Conservation (phyloP, 2,329 filamentous ascomycete species). For the Microcera coccophila region DNA sequence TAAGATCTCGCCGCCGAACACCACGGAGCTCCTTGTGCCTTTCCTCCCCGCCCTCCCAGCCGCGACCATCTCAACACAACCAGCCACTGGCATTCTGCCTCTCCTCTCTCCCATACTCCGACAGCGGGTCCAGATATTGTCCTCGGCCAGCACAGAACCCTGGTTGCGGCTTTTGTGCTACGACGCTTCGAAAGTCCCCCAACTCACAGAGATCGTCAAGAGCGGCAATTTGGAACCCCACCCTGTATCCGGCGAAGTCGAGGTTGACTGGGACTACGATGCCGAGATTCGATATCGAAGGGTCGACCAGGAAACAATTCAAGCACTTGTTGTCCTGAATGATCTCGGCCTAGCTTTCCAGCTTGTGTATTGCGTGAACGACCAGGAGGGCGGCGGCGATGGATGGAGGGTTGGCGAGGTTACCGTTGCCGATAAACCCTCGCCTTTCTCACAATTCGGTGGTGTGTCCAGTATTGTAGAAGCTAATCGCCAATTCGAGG, state of each 20-base stretch:
- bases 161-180: conserved; percentile 75
- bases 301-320: conserved; percentile 72
- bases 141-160: conserved; percentile 55
- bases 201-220: conserved; percentile 58
- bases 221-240: conserved; percentile 70
- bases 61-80: conserved; percentile 55
- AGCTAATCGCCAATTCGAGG: conserved; percentile 55
- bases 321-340: conserved; percentile 59
- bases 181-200: conserved; percentile 52
- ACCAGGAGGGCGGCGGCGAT: conserved; percentile 56
- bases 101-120: conserved; percentile 63
- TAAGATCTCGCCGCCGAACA: conserved; percentile 42
- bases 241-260: conserved; percentile 74
- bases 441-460: conserved; percentile 52
- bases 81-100: conserved; percentile 54
- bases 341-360: conserved; percentile 61
- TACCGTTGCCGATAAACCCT: conserved; percentile 53
- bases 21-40: conserved; percentile 47
- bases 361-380: conserved; percentile 66
- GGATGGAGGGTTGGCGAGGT: conserved; percentile 74
- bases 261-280: conserved; percentile 66
- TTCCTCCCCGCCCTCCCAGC: conserved; percentile 58
- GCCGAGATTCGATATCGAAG: conserved; percentile 60
- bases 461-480: conserved; percentile 51
- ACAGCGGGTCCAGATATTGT: conserved; percentile 63